Evolutionary conservation across 352 stramenopile species (phyloP), one percentile per base, ranked within the genome.

Genomic region (Achlya hypogyna): DNA sequence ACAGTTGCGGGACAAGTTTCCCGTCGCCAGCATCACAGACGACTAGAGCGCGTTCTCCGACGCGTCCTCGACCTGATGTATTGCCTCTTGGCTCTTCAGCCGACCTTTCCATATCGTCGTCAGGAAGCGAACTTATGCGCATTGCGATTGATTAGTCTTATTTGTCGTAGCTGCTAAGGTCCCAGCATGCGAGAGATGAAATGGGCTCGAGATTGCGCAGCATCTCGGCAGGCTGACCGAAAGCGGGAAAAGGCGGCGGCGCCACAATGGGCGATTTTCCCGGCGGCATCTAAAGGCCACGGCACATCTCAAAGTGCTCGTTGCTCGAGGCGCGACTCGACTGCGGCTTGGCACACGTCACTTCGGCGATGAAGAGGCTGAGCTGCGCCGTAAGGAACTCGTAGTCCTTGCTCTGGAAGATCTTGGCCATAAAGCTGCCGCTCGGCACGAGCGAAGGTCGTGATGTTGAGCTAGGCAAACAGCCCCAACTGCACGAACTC

Each of bases 391-490:
- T 97, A 8, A 99, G 74, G 31, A 99, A 83, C 20, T 95, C 89
- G 47, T 98, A 95, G 80, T 99, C 94, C 51, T 95, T 79, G 43
- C 96, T 98, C 20, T 96, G 83, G 73, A 99, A 99, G 68, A 99
- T 98, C 80, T 99, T 99, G 54, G 96, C 97, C 20, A 99, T 94
- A 74, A 99, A 99, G 20, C 86, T 91, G n/a, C 97, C 97, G 20
- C 89, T 87, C 16, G 82, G 74, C 23, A 79, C 75, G 20, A 99
- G 77, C 91, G 72, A 98, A 93, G 0, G 92, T 98, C 10, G 95
- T 98, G 63, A 99, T 99, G 74, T 98, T 98, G 23, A 99, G 82
- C n/a, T 96, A 96, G 0, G 96, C 93, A 0, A 99, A 74, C 23
- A 99, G 83, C 73, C 99, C 93, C 5, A 90, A 90, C 75, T 98